Evolutionary conservation across 495 filamentous ascomycete species (phyloP), one percentile per base, ranked within the genome.

Genomic region (Chaetomium tenue): DNA sequence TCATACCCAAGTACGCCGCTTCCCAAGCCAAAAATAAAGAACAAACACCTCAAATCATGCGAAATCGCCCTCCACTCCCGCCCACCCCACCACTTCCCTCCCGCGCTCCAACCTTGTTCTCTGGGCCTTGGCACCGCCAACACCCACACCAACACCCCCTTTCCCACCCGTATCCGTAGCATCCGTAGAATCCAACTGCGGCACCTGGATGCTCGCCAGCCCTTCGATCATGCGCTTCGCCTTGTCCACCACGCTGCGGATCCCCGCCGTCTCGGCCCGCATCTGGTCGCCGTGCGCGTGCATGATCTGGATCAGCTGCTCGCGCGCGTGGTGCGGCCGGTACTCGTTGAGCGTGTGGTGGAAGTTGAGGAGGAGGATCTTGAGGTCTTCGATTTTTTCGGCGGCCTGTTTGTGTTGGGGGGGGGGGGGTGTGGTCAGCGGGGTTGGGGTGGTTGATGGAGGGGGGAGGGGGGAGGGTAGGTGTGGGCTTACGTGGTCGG

Each of bases 271-370:
- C 77, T 98, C 93, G n/a, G 82, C 83, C 65, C 83, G 85, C 61
- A 86, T 88, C 64, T 78, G 81, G 65, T 89, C 86, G 40, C 97
- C 74, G 72, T 94, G 89, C 68, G 91, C 89, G 77, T 97, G 91
- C 92, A 98, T 94, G 83, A 94, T 85, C 71, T 87, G 73, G 28
- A 97, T 95, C 50, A 98, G 79, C 33, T 87, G 92, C 77, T 98
- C 95, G 44, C 94, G 80, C 26, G 93, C 92, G 75, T 98, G 95
- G 74, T 98, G 94, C 3, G 94, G 95, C 25, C 94, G 87, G 75
- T 97, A 98, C 63, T 94, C 88, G 74, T 98, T 98, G 55, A 97
- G 83, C 22, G 93, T 82, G 66, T 92, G 89, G 73, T 97, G 91
- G 59, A 92, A 88, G 75, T 98, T 97, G 70, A 91, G 86, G 62